Evolutionary conservation across 306 rosid genomes (phyloP), one percentile per base, ranked within the genome.

Genomic region (Begonia peltatifolia): DNA sequence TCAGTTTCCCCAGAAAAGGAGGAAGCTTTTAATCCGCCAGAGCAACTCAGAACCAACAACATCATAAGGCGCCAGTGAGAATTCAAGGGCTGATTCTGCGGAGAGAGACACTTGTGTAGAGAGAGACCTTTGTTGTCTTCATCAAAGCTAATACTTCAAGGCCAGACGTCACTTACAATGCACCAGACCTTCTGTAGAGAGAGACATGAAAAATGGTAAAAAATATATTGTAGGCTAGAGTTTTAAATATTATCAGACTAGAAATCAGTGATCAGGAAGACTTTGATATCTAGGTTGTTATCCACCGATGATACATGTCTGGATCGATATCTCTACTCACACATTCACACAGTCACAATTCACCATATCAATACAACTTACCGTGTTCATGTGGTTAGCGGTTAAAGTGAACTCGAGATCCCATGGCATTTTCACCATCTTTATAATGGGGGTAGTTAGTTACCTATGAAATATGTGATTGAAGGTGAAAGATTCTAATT

Each of bases 341-440:
- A 44, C 4, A n/a, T n/a, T n/a, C 48, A 4, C 6, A 44, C 48
- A 10, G 3, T 42, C 11, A 47, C n/a, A 13, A 47, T 22, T 57
- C 36, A 35, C 47, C 6, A 56, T 52, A 57, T 46, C 47, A 42
- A 54, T 66, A 58, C 63, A 57, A 71, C 99, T 74, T 56, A 90
- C 99, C 94, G 58, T 90, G 99, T 18, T 75, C 59, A 71, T 90
- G 99, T 47, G 74, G 78, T 68, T 78, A 83, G 59, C 94, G 94
- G 62, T 81, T 79, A 47, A 83, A 50, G 56, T 15, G 49, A 47
- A 75, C 75, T 57, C 95, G 95, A 64, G 95, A 64, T 86, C 95
- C 99, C 99, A 90, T 9, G 99, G 94, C 68, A 83, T 90, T 77
- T 86, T 92, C 64, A 79, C 86, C 56, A 90, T 90, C 48, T 69